Base-by-base conservation (phyloP, 169 alveolate genomes). In the Plasmodium cynomolgi region DNA sequence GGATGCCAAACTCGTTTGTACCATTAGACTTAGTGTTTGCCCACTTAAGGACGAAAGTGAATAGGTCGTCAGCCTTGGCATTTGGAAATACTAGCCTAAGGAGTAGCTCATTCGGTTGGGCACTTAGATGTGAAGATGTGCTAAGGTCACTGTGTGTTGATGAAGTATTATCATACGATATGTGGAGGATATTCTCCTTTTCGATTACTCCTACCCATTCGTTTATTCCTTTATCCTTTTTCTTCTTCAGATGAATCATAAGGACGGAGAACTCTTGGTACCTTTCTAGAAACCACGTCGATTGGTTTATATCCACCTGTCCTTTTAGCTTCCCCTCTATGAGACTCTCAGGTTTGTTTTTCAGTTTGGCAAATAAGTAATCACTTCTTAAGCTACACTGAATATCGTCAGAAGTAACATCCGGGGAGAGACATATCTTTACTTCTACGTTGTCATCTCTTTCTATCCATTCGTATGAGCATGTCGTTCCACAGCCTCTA, bases 141-240 rank as follows among this genome's bases (percentile, higher is more conserved):
- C 39, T 39, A 23, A 50, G 31, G 3, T 68, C 11, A 20, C 26
- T 23, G n/a, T 79, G 7, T 37, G 56, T 7, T 54, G 86, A 56
- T 5, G 94, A 44, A 20, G 34, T 20, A 15, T 91, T 82, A 20
- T 91, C 95, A 81, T 91, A 91, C 0, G 79, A 44, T 44, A 91
- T 13, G 47, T 91, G 92, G 71, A 91, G 23, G 0, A 91, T 82
- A 33, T 80, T 72, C 68, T 91, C 95, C 44, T 91, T 91, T 81
- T 91, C 95, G 3, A 91, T 68, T 68, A 91, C 92, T 9, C 95
- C 95, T 34, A 91, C 95, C 95, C 95, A 91, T 56, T 91, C 95
- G 37, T 81, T 79, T 29, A 91, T 91, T n/a, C 95, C 95, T 37
- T 34, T 91, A 47, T 82, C 29, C 56, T 91, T 81, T 23, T 81